These are phyloP conservation scores for Podaxis carcinomalis DNA, from an alignment of 768 basidiomycete species.

Conservation along the genomic window DNA sequence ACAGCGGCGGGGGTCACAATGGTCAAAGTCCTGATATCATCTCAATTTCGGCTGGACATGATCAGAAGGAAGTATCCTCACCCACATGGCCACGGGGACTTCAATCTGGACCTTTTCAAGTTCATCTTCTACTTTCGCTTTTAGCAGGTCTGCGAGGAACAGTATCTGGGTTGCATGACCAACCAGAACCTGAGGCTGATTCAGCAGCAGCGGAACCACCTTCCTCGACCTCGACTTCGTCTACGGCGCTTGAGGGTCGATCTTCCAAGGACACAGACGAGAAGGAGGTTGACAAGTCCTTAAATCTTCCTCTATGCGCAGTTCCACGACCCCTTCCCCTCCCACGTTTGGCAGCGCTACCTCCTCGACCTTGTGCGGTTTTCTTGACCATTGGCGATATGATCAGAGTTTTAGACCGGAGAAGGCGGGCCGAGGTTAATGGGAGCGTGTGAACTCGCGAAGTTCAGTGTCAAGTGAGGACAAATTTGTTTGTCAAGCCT, in stretches of 20 bases:
- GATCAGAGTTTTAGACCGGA: conserved; percentile 1
- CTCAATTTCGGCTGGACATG: neutral
- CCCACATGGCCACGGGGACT: conserved; percentile 97
- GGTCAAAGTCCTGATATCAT: conserved; percentile 85
- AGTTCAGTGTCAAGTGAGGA: neutral
- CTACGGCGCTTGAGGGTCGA: conserved; percentile 58
- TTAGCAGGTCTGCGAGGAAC: neutral
- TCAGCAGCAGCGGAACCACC: conserved; percentile 26
- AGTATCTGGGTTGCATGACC: neutral
- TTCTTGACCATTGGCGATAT: conserved; percentile 36
- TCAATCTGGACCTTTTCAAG: conserved; percentile 30
- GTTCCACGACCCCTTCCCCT: conserved; percentile 31
- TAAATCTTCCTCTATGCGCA: conserved; percentile 18
- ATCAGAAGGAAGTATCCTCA: conserved; percentile 30
- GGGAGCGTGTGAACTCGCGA: neutral
- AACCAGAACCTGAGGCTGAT: conserved; percentile 17
- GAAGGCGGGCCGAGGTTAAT: neutral
- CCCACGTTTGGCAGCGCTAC: conserved; percentile 29
- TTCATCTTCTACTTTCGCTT: conserved; percentile 21
- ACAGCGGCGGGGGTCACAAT: conserved; percentile 86
- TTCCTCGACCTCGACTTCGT: conserved; percentile 36
- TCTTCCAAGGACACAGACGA: conserved; percentile 19
- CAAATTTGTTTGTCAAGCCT: conserved; percentile 12
- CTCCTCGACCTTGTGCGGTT: conserved; percentile 25
- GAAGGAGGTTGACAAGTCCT: neutral